Evolutionary conservation across 1,284 basidiomycete species (phyloP).

Genomic region (Cutaneotrichosporon sp.): DNA sequence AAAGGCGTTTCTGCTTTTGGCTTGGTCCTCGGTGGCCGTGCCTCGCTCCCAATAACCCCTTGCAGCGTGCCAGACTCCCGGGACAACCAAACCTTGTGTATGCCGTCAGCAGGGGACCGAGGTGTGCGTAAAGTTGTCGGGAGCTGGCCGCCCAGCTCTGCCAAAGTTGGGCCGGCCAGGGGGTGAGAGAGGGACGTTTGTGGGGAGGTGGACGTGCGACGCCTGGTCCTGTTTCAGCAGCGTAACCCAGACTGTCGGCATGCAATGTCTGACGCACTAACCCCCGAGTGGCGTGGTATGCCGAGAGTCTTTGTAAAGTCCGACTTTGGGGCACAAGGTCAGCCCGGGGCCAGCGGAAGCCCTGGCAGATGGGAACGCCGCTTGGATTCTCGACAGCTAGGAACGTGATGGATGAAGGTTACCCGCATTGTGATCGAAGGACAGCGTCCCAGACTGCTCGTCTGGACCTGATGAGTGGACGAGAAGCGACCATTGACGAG

Average conservation of each 20-base stretch:
- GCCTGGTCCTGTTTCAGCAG: not conserved
- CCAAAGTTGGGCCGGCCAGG: not conserved
- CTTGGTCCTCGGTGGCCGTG: not conserved
- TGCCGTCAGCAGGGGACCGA: not conserved
- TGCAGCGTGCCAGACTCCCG: not conserved
- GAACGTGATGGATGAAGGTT: not conserved
- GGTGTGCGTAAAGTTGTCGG: not conserved
- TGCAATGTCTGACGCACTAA: slow-evolving; percentile 3
- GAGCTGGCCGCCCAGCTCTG: not conserved
- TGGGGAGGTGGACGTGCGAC: not conserved
- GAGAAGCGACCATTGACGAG: not conserved
- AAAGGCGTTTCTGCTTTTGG: not conserved
- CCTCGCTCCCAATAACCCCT: not conserved
- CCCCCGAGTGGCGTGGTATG: not conserved
- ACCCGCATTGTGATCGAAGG: not conserved
- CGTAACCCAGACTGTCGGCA: not conserved
- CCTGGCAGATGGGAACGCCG: not conserved
- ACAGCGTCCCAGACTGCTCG: not conserved
- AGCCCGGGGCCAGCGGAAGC: no score
- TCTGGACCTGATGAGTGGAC: not conserved
- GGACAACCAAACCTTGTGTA: not conserved
- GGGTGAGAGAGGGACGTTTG: not conserved
- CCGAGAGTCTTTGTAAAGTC: not conserved
- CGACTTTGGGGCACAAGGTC: not conserved
- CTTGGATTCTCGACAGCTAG: not conserved